Evolutionary conservation across 495 filamentous ascomycete genomes (phyloP).

Genomic region (Chaetomium cochliodes): DNA sequence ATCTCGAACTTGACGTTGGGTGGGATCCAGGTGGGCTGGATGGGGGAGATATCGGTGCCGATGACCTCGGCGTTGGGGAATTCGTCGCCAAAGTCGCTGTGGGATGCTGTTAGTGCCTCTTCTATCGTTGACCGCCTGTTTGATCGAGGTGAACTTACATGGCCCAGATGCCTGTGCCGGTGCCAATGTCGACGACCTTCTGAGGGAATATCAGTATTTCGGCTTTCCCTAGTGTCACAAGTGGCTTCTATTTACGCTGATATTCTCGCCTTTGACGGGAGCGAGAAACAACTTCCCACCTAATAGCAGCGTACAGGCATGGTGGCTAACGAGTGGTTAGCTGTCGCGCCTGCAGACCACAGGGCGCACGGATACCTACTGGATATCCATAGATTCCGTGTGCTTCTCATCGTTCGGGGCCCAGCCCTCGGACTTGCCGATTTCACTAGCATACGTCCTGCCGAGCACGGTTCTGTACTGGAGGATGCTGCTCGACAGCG

Average conservation of each 20-base stretch:
- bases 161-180: constrained; percentile 62
- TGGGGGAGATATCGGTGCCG: constrained; percentile 64
- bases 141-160: constrained; percentile 32
- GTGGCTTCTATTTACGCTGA: background rate
- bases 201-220: background rate
- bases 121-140: background rate
- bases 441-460: constrained; percentile 29
- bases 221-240: background rate
- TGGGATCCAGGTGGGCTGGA: constrained; percentile 53
- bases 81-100: constrained; percentile 46
- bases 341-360: background rate
- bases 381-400: constrained; percentile 4
- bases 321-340: constrained; percentile 2
- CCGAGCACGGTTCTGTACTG: constrained; percentile 33
- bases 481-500: constrained; percentile 31
- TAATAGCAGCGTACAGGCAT: constrained; percentile 5
- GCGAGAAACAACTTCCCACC: constrained; percentile 17
- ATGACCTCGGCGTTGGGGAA: constrained; percentile 54
- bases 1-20: constrained; percentile 55
- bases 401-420: constrained; percentile 5
- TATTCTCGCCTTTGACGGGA: constrained; percentile 11
- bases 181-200: constrained; percentile 58
- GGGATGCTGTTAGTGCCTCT: background rate
- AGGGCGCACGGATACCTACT: background rate
- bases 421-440: constrained; percentile 32